Evolutionary conservation across 192 early-diverging fungal species (phyloP).

Genomic region (Mortierella hygrophila): DNA sequence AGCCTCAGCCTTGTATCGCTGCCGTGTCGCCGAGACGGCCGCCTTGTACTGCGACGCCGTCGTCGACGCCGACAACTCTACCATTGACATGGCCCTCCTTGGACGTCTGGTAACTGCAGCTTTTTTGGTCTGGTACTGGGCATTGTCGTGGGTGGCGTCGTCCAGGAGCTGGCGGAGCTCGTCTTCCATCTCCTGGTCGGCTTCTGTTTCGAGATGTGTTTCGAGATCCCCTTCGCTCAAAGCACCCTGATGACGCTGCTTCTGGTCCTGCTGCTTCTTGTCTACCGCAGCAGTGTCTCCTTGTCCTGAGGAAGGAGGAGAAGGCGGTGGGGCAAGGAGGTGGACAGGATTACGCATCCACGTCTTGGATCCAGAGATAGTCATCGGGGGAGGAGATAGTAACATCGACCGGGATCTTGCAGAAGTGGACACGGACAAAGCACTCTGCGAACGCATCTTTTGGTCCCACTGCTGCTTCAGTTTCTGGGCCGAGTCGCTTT

Average conservation of each 20-base stretch:
- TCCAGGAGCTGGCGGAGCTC: not conserved
- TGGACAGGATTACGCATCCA: not conserved
- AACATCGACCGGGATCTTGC: not conserved
- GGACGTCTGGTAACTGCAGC: not conserved
- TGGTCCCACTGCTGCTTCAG: not conserved
- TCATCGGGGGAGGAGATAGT: not conserved
- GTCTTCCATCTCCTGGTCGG: conserved; percentile 12
- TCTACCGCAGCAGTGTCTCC: not conserved
- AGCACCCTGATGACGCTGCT: not conserved
- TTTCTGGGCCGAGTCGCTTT: not conserved
- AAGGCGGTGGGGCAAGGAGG: not conserved
- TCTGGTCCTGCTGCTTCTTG: not conserved
- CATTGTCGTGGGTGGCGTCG: not conserved
- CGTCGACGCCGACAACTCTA: conserved; percentile 3
- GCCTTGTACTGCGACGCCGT: not conserved
- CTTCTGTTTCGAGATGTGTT: not conserved
- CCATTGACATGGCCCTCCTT: conserved; percentile 20
- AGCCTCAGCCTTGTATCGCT: not conserved
- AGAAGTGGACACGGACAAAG: not conserved
- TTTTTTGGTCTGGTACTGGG: not conserved
- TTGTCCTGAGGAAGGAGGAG: not conserved
- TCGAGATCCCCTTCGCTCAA: not conserved
- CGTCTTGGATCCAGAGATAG: not conserved
- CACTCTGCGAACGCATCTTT: conserved; percentile 5
- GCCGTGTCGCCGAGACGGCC: not conserved